Conservation (phyloP, 75 land plant species). For the Picea glauca region DNA sequence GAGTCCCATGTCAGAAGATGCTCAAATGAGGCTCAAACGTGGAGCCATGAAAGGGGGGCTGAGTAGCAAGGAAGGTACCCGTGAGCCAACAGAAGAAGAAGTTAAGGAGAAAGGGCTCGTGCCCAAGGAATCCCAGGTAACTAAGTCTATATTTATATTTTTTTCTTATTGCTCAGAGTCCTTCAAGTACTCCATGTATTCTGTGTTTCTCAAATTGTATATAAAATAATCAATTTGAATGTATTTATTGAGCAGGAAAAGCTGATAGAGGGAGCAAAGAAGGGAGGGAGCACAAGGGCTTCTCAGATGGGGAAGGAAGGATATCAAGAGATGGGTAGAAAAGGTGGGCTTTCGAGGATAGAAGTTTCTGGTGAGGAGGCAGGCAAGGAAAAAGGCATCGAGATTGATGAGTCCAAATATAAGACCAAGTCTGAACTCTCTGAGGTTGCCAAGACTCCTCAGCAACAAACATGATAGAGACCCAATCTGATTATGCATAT, state of each 20-base stretch:
- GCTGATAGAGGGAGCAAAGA: conserved; percentile 20
- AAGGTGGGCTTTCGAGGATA: conserved; percentile 20
- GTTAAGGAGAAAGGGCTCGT: conserved; percentile 4
- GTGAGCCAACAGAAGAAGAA: neutral
- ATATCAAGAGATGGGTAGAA: conserved; percentile 32
- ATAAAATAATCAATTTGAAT: neutral
- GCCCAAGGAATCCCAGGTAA: conserved; percentile 10
- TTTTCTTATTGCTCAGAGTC: neutral
- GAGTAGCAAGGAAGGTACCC: neutral
- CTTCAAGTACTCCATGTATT: neutral
- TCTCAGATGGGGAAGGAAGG: conserved; percentile 24
- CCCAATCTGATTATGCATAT: no score
- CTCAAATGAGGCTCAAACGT: neutral
- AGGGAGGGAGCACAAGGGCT: conserved; percentile 23
- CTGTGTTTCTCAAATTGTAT: no score
- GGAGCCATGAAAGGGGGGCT: neutral
- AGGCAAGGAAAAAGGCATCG: conserved; percentile 22
- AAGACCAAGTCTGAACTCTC: conserved; percentile 12
- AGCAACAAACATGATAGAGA: no score
- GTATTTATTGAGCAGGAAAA: conserved; percentile 16
- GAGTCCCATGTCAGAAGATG: no score
- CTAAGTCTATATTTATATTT: neutral
- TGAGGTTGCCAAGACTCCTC: no score
- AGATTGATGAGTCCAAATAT: conserved; percentile 32
- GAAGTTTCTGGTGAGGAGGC: conserved; percentile 22